Evolutionary conservation across 139 green algal species (phyloP), one percentile per base, ranked within the genome.

Genomic region (Ettlia oleoabundans): DNA sequence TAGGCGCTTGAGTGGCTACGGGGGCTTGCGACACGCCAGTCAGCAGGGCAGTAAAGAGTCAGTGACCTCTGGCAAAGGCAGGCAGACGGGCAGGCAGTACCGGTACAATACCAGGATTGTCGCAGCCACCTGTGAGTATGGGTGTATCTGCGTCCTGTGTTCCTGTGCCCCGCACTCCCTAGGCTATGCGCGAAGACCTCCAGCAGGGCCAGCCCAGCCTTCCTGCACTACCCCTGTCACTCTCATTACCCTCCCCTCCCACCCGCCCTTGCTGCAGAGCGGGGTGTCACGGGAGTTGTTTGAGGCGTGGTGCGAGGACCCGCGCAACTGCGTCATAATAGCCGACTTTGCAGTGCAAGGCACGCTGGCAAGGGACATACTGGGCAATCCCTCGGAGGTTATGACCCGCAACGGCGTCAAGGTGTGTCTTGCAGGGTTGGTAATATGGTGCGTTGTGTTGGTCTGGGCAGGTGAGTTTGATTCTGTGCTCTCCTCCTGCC

Each of bases 321-420:
- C 84, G 9, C 77, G 81, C 47, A 99, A 99, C 89, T 89, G 90
- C n/a, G 92, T 97, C 68, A 93, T 99, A 90, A 98, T 99, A 35
- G 92, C 92, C 32, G 96, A 97, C 87, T 99, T 99, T 90, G 93
- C 94, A 10, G 96, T 99, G n/a, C 93, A 94, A 85, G 97, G 97
- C 53, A 99, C 97, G 2, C 87, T 99, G 84, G 97, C 97, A 2
- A 88, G 95, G 21, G 93, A 98, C 53, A 95, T 99, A 55, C 90
- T 99, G 58, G 92, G 81, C 28, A 93, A 94, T 40, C 96, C 96
- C 0, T 86, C 87, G 13, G 86, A 95, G 63, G 88, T 98, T 15
- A 84, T 94, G 61, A 94, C 85, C 5, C 87, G 86, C 33, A 84
- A 85, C 52, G 94, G 95, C 8, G 67, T 88, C n/a, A 94, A 94